These are phyloP conservation scores for Rhytidhysteron rufulum DNA, from an alignment of 2,329 filamentous ascomycete genomes.

Conservation along the genomic window DNA sequence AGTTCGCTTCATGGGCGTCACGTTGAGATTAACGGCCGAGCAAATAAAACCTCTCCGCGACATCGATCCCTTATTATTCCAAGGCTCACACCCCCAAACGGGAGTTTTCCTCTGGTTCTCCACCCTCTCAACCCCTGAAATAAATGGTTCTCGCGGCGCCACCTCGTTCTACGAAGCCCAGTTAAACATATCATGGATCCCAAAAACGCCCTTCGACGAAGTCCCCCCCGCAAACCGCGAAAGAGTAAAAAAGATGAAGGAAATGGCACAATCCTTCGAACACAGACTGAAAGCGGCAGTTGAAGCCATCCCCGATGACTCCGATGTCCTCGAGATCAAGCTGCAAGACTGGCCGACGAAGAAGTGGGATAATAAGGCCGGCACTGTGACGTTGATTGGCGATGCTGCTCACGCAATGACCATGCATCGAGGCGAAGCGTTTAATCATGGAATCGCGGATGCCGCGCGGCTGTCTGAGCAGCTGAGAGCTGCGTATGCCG, in stretches of 20 bases:
- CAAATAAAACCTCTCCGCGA: constrained; percentile 19
- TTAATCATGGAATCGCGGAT: constrained; percentile 12
- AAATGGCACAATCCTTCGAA: constrained; percentile 8
- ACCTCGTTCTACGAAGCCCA: constrained; percentile 40
- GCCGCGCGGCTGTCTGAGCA: constrained; percentile 5
- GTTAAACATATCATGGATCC: constrained; percentile 46
- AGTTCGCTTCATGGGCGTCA: constrained; percentile 37
- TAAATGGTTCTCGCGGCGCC: constrained; percentile 29
- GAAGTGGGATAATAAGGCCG: constrained; percentile 7
- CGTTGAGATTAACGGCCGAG: constrained; percentile 31
- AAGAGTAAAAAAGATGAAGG: constrained; percentile 11
- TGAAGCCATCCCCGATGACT: constrained; percentile 8
- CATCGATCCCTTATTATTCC: constrained; percentile 16
- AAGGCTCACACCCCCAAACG: constrained; percentile 11
- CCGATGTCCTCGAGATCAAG: constrained; percentile 10
- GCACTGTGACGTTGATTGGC: constrained; percentile 19
- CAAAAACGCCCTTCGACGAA: constrained; percentile 5
- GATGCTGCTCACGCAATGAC: constrained; percentile 30
- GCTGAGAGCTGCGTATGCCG: constrained; percentile 2
- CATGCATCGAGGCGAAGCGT: constrained; percentile 12
- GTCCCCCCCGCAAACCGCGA: constrained; percentile 5
- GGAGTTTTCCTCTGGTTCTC: constrained; percentile 15
- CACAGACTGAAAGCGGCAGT: constrained; percentile 3
- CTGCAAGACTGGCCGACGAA: constrained; percentile 11
- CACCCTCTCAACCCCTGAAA: constrained; percentile 41